Conservation (phyloP, 495 filamentous ascomycete genomes). For the Aspergillus campestris region DNA sequence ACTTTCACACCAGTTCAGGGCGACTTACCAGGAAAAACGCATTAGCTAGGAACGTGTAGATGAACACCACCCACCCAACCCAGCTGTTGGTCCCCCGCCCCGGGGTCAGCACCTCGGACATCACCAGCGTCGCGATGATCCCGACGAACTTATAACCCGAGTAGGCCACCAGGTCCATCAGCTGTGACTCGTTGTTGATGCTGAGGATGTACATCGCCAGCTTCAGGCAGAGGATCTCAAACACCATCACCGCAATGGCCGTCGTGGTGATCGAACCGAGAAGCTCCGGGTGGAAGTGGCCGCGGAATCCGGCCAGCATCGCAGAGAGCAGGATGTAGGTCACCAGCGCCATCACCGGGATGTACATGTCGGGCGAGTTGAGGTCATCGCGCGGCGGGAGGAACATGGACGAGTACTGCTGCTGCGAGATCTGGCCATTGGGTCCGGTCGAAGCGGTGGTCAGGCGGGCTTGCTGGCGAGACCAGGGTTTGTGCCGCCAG, state of each 20-base stretch:
- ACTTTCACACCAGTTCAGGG: background rate
- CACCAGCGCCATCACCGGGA: conserved; percentile 77
- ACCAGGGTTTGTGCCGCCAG: conserved; percentile 96
- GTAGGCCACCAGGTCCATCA: conserved; percentile 90
- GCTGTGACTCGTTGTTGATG: conserved; percentile 80
- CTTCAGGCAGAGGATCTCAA: conserved; percentile 86
- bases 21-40: conserved; percentile 83
- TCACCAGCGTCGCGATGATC: conserved; percentile 74
- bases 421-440: conserved; percentile 48
- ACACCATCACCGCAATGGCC: conserved; percentile 67
- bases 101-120: conserved; percentile 67
- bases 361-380: conserved; percentile 99
- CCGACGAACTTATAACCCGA: conserved; percentile 98
- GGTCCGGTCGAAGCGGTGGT: conserved; percentile 47
- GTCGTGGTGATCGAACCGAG: conserved; percentile 81
- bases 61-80: conserved; percentile 81
- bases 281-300: conserved; percentile 87
- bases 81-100: conserved; percentile 75
- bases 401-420: conserved; percentile 69
- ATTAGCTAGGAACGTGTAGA: conserved; percentile 86
- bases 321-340: conserved; percentile 94
- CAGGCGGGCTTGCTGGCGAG: conserved; percentile 55
- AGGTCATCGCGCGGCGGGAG: conserved; percentile 93
- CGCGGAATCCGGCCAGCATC: conserved; percentile 82
- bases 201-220: conserved; percentile 85